These are phyloP conservation scores for Pontederia crassipes DNA, from an alignment of 176 grass and related monocot species.

Conservation along the genomic window DNA sequence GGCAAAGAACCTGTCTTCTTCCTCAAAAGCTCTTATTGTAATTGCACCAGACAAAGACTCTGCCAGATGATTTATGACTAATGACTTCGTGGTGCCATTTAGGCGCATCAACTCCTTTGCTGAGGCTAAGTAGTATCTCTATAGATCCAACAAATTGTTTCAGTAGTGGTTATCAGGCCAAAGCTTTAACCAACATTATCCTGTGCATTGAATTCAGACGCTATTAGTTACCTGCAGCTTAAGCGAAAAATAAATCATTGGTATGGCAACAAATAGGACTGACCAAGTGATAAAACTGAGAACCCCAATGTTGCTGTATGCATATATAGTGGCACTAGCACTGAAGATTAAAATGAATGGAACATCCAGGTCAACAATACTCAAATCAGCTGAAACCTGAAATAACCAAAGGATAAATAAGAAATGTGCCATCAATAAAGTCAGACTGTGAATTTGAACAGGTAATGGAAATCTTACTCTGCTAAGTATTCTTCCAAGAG, in stretches of 20 bases:
- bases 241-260: conserved; percentile 58
- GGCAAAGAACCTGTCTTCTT: conserved; percentile 77
- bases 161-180: not conserved
- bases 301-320: conserved; percentile 68
- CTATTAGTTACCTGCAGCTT: conserved; percentile 46
- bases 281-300: conserved; percentile 85
- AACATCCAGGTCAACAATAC: conserved; percentile 82
- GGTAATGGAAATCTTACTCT: conserved; percentile 44
- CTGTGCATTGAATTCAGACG: no score
- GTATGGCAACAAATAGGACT: conserved; percentile 66
- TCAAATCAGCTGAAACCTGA: conserved; percentile 87
- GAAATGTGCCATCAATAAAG: not conserved
- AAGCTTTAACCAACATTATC: not conserved
- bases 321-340: conserved; percentile 42
- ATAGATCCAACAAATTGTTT: conserved; percentile 14
- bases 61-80: conserved; percentile 70
- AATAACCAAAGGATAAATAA: not conserved
- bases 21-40: conserved; percentile 72
- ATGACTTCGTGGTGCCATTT: conserved; percentile 92
- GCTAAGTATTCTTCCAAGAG: conserved; percentile 83
- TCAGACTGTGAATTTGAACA: conserved; percentile 5
- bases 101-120: conserved; percentile 94
- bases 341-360: conserved; percentile 57
- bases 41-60: conserved; percentile 75
- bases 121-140: conserved; percentile 83